A percentile compares a stretch with the other conserved stretches of the same genome.
Evolutionary conservation across 2,329 filamentous ascomycete genomes (phyloP).

Genomic region (Neopestalotiopsis sp.): DNA sequence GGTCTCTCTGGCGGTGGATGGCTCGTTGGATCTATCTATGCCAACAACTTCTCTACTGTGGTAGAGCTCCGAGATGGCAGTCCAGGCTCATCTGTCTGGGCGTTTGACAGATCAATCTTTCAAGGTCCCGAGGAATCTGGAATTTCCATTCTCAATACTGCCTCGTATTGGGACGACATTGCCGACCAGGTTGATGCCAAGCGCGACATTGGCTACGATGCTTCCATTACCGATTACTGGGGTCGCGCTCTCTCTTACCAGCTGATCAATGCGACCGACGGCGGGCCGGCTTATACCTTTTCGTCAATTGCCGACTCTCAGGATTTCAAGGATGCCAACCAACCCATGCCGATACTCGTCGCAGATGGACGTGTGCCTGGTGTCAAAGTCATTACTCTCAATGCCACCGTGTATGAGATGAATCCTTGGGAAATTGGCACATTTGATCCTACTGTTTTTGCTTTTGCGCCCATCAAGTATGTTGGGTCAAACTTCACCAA

Average conservation of each 20-base stretch:
- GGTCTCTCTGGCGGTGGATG: conserved; percentile 79
- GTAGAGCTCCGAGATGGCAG: conserved; percentile 36
- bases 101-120: conserved; percentile 43
- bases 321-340: conserved; percentile 66
- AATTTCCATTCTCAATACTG: conserved; percentile 35
- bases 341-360: conserved; percentile 77
- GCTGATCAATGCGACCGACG: conserved; percentile 69
- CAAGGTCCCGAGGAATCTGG: conserved; percentile 36
- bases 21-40: conserved; percentile 75
- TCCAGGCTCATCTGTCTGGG: conserved; percentile 39
- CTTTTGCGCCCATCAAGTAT: conserved; percentile 73
- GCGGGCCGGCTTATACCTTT: conserved; percentile 74
- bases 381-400: conserved; percentile 66
- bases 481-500: conserved; percentile 74
- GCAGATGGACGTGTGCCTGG: conserved; percentile 70
- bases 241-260: conserved; percentile 74
- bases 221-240: conserved; percentile 77
- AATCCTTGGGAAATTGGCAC: conserved; percentile 82
- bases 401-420: conserved; percentile 79
- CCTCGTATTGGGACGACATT: conserved; percentile 67
- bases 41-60: conserved; percentile 78
- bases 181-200: conserved; percentile 65
- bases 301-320: conserved; percentile 71
- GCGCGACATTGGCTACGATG: conserved; percentile 65
- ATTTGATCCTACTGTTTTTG: conserved; percentile 74